Conservation (phyloP, 2,329 filamentous ascomycete species). For the Cladosporium phlei region DNA sequence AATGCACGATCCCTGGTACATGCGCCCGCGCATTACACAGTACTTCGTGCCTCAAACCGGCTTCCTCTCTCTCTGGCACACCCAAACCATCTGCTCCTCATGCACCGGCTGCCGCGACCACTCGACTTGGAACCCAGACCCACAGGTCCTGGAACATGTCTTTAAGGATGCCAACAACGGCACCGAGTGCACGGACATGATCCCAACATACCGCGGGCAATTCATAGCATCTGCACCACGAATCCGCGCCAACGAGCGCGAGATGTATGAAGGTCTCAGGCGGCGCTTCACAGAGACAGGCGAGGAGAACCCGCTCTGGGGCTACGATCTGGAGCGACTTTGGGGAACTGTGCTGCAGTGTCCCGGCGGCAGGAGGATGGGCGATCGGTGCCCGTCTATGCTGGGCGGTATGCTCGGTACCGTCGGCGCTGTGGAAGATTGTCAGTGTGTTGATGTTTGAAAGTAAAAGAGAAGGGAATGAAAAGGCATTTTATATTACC, state of each 20-base stretch:
- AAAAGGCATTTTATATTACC: no score
- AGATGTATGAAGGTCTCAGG: conserved; percentile 33
- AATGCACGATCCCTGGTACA: conserved; percentile 37
- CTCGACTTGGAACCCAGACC: conserved; percentile 37
- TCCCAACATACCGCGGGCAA: conserved; percentile 45
- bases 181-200: conserved; percentile 20
- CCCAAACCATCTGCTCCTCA: conserved; percentile 26
- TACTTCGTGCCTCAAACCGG: conserved; percentile 41
- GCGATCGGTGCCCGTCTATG: conserved; percentile 23
- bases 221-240: conserved; percentile 44
- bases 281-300: conserved; percentile 23
- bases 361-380: conserved; percentile 19
- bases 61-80: conserved; percentile 42
- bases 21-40: conserved; percentile 35
- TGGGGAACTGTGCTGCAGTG: conserved; percentile 37
- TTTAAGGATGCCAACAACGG: conserved; percentile 25
- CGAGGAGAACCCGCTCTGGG: conserved; percentile 33
- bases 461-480: not conserved
- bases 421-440: conserved; percentile 17
- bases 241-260: conserved; percentile 35
- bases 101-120: conserved; percentile 39
- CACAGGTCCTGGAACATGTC: conserved; percentile 36
- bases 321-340: conserved; percentile 36
- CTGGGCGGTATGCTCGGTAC: conserved; percentile 21
- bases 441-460: conserved; percentile 24